Conservation (phyloP, 2,329 filamentous ascomycete genomes). For the Stachybotrys echinatus region DNA sequence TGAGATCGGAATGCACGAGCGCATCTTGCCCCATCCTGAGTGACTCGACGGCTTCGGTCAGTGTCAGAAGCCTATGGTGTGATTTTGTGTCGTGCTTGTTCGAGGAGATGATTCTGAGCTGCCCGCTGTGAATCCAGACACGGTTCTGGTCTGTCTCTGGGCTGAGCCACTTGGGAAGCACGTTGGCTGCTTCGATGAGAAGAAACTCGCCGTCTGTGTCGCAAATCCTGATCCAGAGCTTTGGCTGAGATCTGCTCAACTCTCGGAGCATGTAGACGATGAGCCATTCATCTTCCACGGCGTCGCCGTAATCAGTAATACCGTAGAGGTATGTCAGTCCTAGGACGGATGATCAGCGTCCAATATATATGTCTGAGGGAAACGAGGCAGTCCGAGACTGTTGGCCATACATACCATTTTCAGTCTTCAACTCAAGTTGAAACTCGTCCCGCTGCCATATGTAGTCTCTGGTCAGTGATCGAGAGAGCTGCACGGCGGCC, state of each 20-base stretch:
- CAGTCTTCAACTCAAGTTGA: slow-evolving; percentile 58
- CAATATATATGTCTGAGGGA: not conserved
- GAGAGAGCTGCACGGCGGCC: slow-evolving; percentile 56
- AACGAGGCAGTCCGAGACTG: not conserved
- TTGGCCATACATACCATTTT: slow-evolving; percentile 40
- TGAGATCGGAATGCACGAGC: slow-evolving; percentile 64
- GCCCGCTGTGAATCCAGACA: slow-evolving; percentile 80
- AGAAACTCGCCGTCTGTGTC: slow-evolving; percentile 95
- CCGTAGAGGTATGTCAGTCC: slow-evolving; percentile 65
- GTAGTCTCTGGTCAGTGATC: slow-evolving; percentile 69
- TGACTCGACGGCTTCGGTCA: slow-evolving; percentile 58
- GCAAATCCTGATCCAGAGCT: slow-evolving; percentile 75
- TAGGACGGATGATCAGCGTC: slow-evolving; percentile 15
- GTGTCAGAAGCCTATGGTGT: slow-evolving; percentile 44
- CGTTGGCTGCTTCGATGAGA: slow-evolving; percentile 86
- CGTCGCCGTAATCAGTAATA: slow-evolving; percentile 83
- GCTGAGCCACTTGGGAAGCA: slow-evolving; percentile 83
- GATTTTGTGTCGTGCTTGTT: slow-evolving; percentile 25
- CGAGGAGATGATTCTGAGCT: slow-evolving; percentile 65
- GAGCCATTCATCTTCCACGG: slow-evolving; percentile 95
- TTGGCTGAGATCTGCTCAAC: slow-evolving; percentile 65
- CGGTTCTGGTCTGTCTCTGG: slow-evolving; percentile 85
- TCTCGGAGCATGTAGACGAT: slow-evolving; percentile 85
- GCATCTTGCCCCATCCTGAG: slow-evolving; percentile 54
- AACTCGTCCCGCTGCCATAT: slow-evolving; percentile 93